phyloP scores from a whole-genome alignment of 805 yeast species.

The Ogataea trehaloabstinens region DNA sequence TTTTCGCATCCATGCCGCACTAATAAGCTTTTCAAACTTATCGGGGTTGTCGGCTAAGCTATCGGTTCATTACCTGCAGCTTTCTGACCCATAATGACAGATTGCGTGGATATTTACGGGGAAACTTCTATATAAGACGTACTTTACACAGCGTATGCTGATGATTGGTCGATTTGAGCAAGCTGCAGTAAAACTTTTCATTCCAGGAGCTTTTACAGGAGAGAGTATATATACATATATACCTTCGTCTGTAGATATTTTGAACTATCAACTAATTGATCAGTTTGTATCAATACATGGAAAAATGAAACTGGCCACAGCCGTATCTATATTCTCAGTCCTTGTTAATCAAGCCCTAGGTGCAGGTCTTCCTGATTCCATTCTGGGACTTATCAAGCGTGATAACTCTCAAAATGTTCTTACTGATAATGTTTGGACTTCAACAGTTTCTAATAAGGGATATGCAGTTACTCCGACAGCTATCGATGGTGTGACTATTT shows the following conservation, averaged over 20 bases:
- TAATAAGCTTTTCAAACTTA: not conserved
- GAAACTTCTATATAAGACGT: not conserved
- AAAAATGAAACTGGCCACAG: not conserved
- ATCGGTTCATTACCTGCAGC: not conserved
- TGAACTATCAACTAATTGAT: no score
- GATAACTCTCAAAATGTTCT: slow-evolving; percentile 23
- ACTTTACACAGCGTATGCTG: not conserved
- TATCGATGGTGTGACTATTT: slow-evolving; percentile 51
- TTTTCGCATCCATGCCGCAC: no score
- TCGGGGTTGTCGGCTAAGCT: not conserved
- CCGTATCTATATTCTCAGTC: not conserved
- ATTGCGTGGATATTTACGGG: not conserved
- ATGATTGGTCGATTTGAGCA: slow-evolving; percentile 1
- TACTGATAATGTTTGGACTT: slow-evolving; percentile 33
- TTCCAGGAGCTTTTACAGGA: no score
- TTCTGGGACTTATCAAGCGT: slow-evolving; percentile 7
- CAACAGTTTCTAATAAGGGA: slow-evolving; percentile 29
- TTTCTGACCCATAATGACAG: not conserved
- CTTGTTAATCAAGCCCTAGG: not conserved
- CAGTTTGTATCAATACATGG: no score
- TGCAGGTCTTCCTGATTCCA: not conserved
- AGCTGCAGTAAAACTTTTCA: no score
- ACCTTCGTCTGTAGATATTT: no score
- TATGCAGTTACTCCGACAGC: slow-evolving; percentile 38
- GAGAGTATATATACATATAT: no score